Base-by-base conservation (phyloP, 768 basidiomycete species). In the Lactifluus pinguis region DNA sequence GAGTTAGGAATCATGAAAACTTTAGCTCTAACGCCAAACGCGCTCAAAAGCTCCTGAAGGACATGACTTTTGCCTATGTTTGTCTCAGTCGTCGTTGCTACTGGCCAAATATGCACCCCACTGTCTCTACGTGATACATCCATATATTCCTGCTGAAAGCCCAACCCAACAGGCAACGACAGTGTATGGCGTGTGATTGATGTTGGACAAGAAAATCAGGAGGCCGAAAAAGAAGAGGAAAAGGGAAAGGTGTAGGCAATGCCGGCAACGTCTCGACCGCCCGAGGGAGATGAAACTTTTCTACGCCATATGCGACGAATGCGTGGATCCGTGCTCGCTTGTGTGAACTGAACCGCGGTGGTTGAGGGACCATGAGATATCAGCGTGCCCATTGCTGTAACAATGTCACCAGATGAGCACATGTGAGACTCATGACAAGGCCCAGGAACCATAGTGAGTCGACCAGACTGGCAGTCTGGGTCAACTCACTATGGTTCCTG, bases 161-260 rank as follows among this genome's bases (percentile, higher is more conserved):
- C 44, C n/a, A n/a, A 47, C 9, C 54, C 42, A 47, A n/a, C 30
- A 21, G 21, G 19, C 7, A 29, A 55, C 44, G 6, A 55, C 34
- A 30, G 3, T 36, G 54, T 47, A 55, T 11, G 61, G 34, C 9
- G 51, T 41, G 32, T 39, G 39, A 21, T 64, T 21, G 30, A 64
- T 51, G 3, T 51, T 53, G 2, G 21, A 54, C 15, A 64, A 30
- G 47, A 53, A 64, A 1, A 53, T 19, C 29, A 49, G 6, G 25
- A 61, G 60, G 19, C 60, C 62, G 6, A 44, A 29, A 48, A 64
- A 49, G 60, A 64, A 64, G 11, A 64, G 48, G 51, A 56, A 61
- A 5, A 64, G 52, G 4, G 62, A 54, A 41, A 61, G 30, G 29
- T 62, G 53, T 10, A 64, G 50, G 50, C 21, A 64, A 38, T 2